Evolutionary conservation across 2,329 filamentous ascomycete species (phyloP).

Genomic region (Calonectria naviculata): DNA sequence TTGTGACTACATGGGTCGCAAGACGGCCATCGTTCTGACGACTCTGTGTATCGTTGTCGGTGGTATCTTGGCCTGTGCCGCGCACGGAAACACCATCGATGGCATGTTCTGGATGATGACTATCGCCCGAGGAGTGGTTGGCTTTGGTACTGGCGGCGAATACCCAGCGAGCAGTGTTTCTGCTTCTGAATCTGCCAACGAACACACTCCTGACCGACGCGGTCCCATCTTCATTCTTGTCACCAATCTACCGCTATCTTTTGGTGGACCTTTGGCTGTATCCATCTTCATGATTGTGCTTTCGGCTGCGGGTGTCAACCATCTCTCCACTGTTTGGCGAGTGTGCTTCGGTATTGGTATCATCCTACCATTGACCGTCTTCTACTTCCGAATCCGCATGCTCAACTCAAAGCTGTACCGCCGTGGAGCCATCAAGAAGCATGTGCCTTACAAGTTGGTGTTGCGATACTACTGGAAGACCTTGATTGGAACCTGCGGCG

Average conservation of each 20-base stretch:
- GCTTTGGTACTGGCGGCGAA: constrained; percentile 59
- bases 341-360: constrained; percentile 61
- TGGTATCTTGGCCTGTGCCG: constrained; percentile 57
- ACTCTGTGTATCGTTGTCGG: constrained; percentile 60
- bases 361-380: constrained; percentile 62
- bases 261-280: constrained; percentile 51
- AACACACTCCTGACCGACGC: constrained; percentile 51
- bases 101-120: constrained; percentile 67
- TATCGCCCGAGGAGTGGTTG: constrained; percentile 58
- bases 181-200: constrained; percentile 60
- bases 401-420: constrained; percentile 63
- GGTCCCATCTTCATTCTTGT: constrained; percentile 58
- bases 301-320: constrained; percentile 46
- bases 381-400: constrained; percentile 67
- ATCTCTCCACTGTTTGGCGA: constrained; percentile 56
- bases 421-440: constrained; percentile 63
- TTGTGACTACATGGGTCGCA: constrained; percentile 61
- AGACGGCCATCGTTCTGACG: constrained; percentile 57
- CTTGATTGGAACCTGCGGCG: constrained; percentile 63
- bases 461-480: constrained; percentile 65
- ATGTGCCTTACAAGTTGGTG: constrained; percentile 61
- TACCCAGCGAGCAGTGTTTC: constrained; percentile 60
- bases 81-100: constrained; percentile 55
- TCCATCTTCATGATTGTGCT: constrained; percentile 59
- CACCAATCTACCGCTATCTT: constrained; percentile 50